Percentiles rank a stretch among this genome's conserved stretches.
Conservation (phyloP, 768 basidiomycete genomes). For the Psilocybe tampanensis region DNA sequence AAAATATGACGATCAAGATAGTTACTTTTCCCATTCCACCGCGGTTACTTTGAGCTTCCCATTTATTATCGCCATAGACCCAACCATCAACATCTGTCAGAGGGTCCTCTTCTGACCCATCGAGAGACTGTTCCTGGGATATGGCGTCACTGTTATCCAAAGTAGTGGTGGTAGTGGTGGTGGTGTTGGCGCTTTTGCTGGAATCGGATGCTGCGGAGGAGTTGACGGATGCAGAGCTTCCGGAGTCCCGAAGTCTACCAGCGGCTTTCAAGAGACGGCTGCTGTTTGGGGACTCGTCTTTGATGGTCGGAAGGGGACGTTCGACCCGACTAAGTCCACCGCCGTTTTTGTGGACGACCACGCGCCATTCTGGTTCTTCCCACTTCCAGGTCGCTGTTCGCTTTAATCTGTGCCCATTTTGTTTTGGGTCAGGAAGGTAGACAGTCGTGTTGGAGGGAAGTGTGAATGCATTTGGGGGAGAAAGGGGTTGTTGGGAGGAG, state of each 20-base stretch:
- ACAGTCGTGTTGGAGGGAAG: conserved; percentile 65
- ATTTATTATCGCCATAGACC: conserved; percentile 95
- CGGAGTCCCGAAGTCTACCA: conserved; percentile 45
- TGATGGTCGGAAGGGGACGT: conserved; percentile 54
- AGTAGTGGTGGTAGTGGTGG: conserved; percentile 17
- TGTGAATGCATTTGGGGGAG: conserved; percentile 70
- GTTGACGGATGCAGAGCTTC: conserved; percentile 10
- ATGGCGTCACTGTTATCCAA: conserved; percentile 23
- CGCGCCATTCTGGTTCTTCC: conserved; percentile 91
- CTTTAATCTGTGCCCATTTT: conserved; percentile 56
- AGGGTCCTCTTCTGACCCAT: conserved; percentile 49
- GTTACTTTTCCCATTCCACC: conserved; percentile 85
- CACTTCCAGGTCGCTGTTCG: conserved; percentile 85
- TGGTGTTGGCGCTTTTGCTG: conserved; percentile 11
- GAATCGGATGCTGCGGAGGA: conserved; percentile 14
- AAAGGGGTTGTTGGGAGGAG: conserved; percentile 56
- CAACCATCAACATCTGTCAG: conserved; percentile 87
- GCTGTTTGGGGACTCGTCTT: conserved; percentile 45
- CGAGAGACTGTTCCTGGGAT: conserved; percentile 30
- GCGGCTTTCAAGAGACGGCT: conserved; percentile 59
- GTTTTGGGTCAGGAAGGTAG: conserved; percentile 51
- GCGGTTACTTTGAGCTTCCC: conserved; percentile 75
- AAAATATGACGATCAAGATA: neutral
- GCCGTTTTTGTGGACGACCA: conserved; percentile 65
- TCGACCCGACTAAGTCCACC: conserved; percentile 55